These are phyloP conservation scores for Aspergillus aculeatus DNA, from an alignment of 2,329 filamentous ascomycete species.

Conservation along the genomic window DNA sequence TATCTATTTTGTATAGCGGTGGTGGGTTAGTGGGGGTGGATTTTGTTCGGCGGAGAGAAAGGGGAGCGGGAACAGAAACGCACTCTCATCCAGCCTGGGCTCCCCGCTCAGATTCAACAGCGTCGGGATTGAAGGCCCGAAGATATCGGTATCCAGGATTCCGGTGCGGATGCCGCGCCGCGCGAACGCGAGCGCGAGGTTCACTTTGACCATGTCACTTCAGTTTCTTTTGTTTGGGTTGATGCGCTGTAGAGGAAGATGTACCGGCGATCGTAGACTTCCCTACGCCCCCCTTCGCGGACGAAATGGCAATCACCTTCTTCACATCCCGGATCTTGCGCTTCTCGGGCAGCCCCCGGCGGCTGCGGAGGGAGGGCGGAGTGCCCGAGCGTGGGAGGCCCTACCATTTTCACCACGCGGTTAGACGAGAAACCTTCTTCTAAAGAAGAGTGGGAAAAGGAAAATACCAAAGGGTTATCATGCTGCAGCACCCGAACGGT, in stretches of 20 bases:
- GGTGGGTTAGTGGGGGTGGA: neutral
- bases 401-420: conserved; percentile 46
- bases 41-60: neutral
- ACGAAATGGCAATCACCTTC: conserved; percentile 95
- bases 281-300: conserved; percentile 95
- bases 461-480: conserved; percentile 79
- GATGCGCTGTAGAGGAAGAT: neutral
- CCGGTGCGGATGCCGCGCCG: conserved; percentile 77
- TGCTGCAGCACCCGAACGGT: conserved; percentile 59
- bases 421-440: neutral
- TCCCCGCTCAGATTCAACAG: conserved; percentile 79
- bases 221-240: neutral
- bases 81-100: conserved; percentile 71
- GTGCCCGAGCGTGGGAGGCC: conserved; percentile 77
- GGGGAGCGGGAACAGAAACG: conserved; percentile 30
- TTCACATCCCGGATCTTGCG: conserved; percentile 78
- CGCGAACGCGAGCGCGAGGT: conserved; percentile 83
- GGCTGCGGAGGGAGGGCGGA: conserved; percentile 66
- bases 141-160: conserved; percentile 94
- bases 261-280: conserved; percentile 88
- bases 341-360: conserved; percentile 76
- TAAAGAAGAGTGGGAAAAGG: no score
- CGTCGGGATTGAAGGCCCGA: conserved; percentile 91
- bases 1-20: conserved; percentile 24
- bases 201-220: conserved; percentile 47